Evolutionary conservation across 1,139 yeast genomes (phyloP), one percentile per base, ranked within the genome.

Genomic region (Waltiozyma solani): DNA sequence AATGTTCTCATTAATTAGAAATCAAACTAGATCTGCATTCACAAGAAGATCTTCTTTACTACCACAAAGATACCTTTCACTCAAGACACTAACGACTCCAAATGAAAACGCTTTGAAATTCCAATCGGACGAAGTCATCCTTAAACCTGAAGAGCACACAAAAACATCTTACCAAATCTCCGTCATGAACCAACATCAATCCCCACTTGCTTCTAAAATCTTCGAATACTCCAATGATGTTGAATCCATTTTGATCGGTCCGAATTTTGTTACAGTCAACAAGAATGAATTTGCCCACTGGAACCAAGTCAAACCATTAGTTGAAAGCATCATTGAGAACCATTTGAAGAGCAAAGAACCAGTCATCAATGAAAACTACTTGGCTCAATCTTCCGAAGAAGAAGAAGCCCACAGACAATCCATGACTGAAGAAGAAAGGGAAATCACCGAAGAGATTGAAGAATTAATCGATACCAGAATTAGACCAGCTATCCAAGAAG

Each of bases 391-490:
- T 5, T 50, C 54, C 37, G 49, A 54, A 24, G 46, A 34, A 2
- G 14, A 39, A 3, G 37, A 34, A 25, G 32, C 33, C 4, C 13
- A 34, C n/a, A 38, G 32, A 20, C 37, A 29, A 19, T 24, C 40
- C 1, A 37, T 46, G 41, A 44, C 54, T 3, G 70, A 63, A 39
- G 71, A 66, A 36, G 69, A 66, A 35, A 55, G 57, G 40, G 71
- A 67, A 59, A 77, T 87, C 4, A 84, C 87, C 36, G 76, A 84
- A 25, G 83, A 91, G 81, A 86, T 91, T 53, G 86, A 87, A 52
- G 99, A 91, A 60, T 69, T 91, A 37, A 82, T 91, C 41, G 91
- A 85, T 52, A 91, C 99, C 5, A 74, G 97, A 54, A 87, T 91
- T 43, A 75, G 96, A 52, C 98, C 99, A 1, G 97, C 97, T 0